Percentiles rank a stretch among this genome's conserved stretches.
phyloP scores from a whole-genome alignment of 2,329 filamentous ascomycete species.

The Dryadomyces sulphureus region DNA sequence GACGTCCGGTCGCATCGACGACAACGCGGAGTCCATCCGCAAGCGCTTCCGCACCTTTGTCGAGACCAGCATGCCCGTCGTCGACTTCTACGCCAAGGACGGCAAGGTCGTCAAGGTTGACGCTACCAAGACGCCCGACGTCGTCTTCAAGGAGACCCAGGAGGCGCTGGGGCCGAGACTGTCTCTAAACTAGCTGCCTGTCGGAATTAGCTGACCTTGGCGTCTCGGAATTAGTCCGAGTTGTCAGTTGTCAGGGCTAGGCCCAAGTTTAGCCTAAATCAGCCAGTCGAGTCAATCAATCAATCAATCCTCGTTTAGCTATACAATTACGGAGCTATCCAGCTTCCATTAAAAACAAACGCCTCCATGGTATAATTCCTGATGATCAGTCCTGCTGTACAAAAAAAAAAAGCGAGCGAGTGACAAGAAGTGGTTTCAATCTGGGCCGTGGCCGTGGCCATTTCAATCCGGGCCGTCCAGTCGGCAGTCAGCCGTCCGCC shows the following conservation, averaged over 20 bases:
- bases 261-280: too few species aligned
- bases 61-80: slow-evolving; percentile 95
- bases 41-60: slow-evolving; percentile 92
- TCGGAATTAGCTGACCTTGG: too few species aligned
- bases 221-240: too few species aligned
- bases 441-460: too few species aligned
- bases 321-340: too few species aligned
- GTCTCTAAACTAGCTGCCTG: too few species aligned
- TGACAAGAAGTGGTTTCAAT: slow-evolving; percentile 9
- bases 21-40: slow-evolving; percentile 89
- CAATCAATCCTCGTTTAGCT: too few species aligned
- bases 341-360: neutral
- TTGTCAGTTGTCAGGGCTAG: too few species aligned
- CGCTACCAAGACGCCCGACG: slow-evolving; percentile 52
- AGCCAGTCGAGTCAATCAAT: too few species aligned
- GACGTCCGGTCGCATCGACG: slow-evolving; percentile 81
- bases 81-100: slow-evolving; percentile 66
- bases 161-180: slow-evolving; percentile 33
- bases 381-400: slow-evolving; percentile 6
- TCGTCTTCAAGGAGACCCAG: slow-evolving; percentile 39
- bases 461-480: too few species aligned
- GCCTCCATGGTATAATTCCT: slow-evolving; percentile 3
- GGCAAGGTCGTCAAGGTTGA: slow-evolving; percentile 68
- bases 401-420: slow-evolving; percentile 10
- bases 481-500: too few species aligned